Evolutionary conservation across 78 protist species (phyloP).

Genomic region (Parvularia atlantis): DNA sequence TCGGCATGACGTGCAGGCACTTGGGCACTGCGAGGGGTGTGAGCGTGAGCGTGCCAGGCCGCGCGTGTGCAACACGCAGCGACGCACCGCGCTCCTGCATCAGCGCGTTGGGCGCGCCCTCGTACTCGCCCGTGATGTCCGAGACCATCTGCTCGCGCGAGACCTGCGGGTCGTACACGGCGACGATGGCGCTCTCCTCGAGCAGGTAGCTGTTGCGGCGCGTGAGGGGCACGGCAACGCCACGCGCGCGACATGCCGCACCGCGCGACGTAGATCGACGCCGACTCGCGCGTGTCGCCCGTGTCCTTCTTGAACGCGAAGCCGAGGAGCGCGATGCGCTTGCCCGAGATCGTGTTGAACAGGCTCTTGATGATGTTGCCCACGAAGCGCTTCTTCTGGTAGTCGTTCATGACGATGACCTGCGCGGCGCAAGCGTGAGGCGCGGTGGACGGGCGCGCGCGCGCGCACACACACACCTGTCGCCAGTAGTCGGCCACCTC

Average conservation of each 20-base stretch:
- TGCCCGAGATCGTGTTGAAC: constrained; percentile 76
- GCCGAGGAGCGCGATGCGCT: constrained; percentile 72
- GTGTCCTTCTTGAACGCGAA: constrained; percentile 96
- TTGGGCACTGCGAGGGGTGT: neutral
- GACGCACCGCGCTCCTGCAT: too few species aligned
- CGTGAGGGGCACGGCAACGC: too few species aligned
- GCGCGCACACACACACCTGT: neutral
- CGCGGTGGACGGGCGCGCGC: neutral
- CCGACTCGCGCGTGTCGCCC: constrained; percentile 76
- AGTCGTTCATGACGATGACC: constrained; percentile 78
- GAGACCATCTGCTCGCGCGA: constrained; percentile 6
- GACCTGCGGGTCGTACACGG: constrained; percentile 90
- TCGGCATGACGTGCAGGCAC: neutral
- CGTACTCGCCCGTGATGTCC: too few species aligned
- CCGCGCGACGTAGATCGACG: constrained; percentile 71
- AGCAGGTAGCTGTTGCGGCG: constrained; percentile 35
- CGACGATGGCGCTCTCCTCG: constrained; percentile 74
- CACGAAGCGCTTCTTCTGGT: constrained; percentile 81
- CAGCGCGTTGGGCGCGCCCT: too few species aligned
- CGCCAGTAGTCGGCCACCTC: constrained; percentile 91
- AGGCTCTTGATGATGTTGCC: constrained; percentile 24
- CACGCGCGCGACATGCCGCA: too few species aligned
- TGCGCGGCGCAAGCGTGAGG: neutral
- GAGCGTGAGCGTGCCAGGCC: too few species aligned
- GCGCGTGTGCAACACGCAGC: too few species aligned